A percentile compares a stretch with the other conserved stretches of the same genome.
phyloP scores from a whole-genome alignment of 2,329 filamentous ascomycete species.

The Monosporascus sp. region DNA sequence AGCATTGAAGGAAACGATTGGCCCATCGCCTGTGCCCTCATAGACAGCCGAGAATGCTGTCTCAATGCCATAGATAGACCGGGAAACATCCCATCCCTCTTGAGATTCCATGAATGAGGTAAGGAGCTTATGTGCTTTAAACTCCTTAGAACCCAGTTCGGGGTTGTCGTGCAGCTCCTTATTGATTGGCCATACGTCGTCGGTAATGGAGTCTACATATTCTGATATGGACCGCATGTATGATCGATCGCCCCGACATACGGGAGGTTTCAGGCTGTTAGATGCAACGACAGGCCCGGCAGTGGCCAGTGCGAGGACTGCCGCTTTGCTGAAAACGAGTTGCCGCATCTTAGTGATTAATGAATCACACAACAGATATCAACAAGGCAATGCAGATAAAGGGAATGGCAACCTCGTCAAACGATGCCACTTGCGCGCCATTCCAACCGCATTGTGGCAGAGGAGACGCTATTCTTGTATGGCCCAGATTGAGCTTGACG shows the following conservation, averaged over 20 bases:
- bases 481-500: too few relatives aligned
- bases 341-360: neutral
- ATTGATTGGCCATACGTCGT: slow-evolving; percentile 31
- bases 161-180: slow-evolving; percentile 40
- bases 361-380: neutral
- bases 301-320: neutral
- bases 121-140: slow-evolving; percentile 35
- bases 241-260: neutral
- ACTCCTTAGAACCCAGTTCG: slow-evolving; percentile 37
- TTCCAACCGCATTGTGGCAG: too few relatives aligned
- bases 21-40: slow-evolving; percentile 30
- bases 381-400: too few relatives aligned
- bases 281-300: neutral
- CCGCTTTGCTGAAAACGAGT: neutral
- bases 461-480: too few relatives aligned
- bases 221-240: neutral
- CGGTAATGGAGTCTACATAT: neutral
- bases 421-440: too few relatives aligned
- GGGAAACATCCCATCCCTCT: slow-evolving; percentile 33
- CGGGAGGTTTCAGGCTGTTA: neutral
- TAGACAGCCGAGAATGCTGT: slow-evolving; percentile 40
- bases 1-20: slow-evolving; percentile 37
- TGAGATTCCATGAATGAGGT: slow-evolving; percentile 31
- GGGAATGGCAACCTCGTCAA: too few relatives aligned
- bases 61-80: slow-evolving; percentile 34